phyloP scores from a whole-genome alignment of 331 rosid genomes.

The Pyracantha coccinea region DNA sequence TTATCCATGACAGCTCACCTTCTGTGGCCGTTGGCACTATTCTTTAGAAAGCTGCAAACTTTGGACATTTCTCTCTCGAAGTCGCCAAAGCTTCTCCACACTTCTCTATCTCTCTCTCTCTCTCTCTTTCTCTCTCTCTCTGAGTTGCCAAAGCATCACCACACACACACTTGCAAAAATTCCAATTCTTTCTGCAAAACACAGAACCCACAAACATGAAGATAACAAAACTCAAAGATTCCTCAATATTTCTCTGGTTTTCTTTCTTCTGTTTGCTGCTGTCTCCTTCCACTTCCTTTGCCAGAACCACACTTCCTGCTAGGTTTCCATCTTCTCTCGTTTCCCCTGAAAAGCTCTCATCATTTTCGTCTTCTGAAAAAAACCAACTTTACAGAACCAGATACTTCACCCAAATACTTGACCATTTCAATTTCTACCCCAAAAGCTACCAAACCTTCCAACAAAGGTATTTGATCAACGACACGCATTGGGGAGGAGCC shows the following conservation, averaged over 20 bases:
- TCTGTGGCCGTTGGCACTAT: background rate
- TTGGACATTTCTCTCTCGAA: background rate
- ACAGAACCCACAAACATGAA: background rate
- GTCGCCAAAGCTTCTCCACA: too few species aligned
- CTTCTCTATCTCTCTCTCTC: background rate
- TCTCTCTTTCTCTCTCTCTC: background rate
- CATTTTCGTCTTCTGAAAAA: conserved; percentile 1
- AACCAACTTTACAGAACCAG: conserved; percentile 36
- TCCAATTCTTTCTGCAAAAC: background rate
- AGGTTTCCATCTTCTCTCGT: conserved; percentile 42
- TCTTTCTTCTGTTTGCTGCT: conserved; percentile 8
- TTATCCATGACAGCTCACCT: background rate
- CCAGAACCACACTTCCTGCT: conserved; percentile 8
- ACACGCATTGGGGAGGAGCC: conserved; percentile 79
- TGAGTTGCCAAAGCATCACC: background rate
- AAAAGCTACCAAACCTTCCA: conserved; percentile 60
- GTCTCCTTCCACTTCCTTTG: conserved; percentile 3
- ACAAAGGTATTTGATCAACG: conserved; percentile 75
- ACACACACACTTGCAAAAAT: background rate
- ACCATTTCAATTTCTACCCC: conserved; percentile 75
- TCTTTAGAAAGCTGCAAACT: background rate
- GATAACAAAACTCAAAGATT: background rate
- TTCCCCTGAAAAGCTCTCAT: conserved; percentile 18
- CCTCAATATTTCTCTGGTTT: conserved; percentile 2
- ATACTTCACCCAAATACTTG: conserved; percentile 74